phyloP scores from a whole-genome alignment of 2,329 filamentous ascomycete species.

The Fusarium aywerte region DNA sequence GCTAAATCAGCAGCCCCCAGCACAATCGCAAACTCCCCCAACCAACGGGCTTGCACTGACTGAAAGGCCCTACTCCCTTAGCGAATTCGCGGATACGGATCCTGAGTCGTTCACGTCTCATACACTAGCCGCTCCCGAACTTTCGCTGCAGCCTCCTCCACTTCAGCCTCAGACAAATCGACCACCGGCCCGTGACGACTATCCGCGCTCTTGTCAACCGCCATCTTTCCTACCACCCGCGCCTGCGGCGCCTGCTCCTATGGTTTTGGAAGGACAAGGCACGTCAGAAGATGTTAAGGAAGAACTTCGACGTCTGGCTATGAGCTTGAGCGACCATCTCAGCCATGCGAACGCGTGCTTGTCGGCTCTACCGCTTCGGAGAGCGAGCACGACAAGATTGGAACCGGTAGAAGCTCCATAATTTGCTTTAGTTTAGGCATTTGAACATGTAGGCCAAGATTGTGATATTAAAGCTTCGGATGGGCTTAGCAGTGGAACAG shows the following conservation, averaged over 20 bases:
- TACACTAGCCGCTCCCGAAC: constrained; percentile 45
- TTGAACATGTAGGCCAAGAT: background rate
- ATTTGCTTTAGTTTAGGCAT: background rate
- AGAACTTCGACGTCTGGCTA: constrained; percentile 62
- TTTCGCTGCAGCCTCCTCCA: constrained; percentile 34
- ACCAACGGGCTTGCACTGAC: constrained; percentile 29
- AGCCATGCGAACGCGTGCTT: constrained; percentile 59
- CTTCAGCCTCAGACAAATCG: constrained; percentile 42
- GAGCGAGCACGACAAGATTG: constrained; percentile 48
- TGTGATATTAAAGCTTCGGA: background rate
- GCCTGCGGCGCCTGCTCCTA: constrained; percentile 59
- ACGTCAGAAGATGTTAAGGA: constrained; percentile 63
- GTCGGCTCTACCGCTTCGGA: constrained; percentile 53
- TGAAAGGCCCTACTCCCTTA: constrained; percentile 53
- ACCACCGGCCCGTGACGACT: constrained; percentile 29
- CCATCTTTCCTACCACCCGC: constrained; percentile 48
- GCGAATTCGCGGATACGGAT: constrained; percentile 56
- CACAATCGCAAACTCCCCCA: constrained; percentile 19
- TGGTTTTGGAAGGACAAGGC: constrained; percentile 66
- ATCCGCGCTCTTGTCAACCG: constrained; percentile 24
- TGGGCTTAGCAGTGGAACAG: background rate
- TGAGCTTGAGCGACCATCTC: constrained; percentile 61
- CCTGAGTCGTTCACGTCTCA: constrained; percentile 52
- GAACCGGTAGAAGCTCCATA: constrained; percentile 42
- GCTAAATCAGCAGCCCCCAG: constrained; percentile 22